Percentiles rank a stretch among this genome's conserved stretches.
Evolutionary conservation across 1,139 yeast genomes (phyloP).

Genomic region (Kazachstania sp.): DNA sequence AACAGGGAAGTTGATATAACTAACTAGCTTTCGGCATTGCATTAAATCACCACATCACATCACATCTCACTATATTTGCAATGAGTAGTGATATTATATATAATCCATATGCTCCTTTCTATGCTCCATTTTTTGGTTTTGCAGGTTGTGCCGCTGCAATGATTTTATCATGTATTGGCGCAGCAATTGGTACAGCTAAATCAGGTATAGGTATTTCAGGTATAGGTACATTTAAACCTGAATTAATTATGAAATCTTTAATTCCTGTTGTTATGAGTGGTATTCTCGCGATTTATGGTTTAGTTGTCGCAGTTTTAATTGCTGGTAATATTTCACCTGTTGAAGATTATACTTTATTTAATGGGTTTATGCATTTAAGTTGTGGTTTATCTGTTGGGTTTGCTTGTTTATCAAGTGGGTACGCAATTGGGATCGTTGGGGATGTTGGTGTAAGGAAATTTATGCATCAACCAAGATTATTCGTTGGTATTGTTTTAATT

Average conservation of each 20-base stretch:
- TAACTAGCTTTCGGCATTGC: neutral
- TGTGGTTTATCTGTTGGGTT: constrained; percentile 95
- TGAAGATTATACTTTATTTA: constrained; percentile 72
- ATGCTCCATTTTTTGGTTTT: constrained; percentile 92
- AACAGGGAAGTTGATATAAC: neutral
- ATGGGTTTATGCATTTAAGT: constrained; percentile 94
- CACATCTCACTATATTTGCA: neutral
- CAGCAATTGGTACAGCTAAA: constrained; percentile 97
- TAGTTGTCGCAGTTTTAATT: constrained; percentile 90
- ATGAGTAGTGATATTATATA: constrained; percentile 11
- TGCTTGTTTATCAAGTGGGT: constrained; percentile 95
- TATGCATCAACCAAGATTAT: constrained; percentile 93
- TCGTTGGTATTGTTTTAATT: constrained; percentile 87
- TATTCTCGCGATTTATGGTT: constrained; percentile 91
- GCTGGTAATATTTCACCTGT: constrained; percentile 84
- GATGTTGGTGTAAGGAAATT: constrained; percentile 97
- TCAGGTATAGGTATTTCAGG: constrained; percentile 96
- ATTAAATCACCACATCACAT: too few species aligned
- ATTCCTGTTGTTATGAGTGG: constrained; percentile 98
- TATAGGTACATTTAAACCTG: constrained; percentile 80
- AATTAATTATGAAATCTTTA: constrained; percentile 70
- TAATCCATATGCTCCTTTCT: constrained; percentile 64
- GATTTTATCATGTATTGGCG: constrained; percentile 86
- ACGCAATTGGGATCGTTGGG: constrained; percentile 97
- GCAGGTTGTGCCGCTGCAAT: constrained; percentile 91